Conservation (phyloP, 1,139 yeast species). For the Zygosaccharomyces sapae region DNA sequence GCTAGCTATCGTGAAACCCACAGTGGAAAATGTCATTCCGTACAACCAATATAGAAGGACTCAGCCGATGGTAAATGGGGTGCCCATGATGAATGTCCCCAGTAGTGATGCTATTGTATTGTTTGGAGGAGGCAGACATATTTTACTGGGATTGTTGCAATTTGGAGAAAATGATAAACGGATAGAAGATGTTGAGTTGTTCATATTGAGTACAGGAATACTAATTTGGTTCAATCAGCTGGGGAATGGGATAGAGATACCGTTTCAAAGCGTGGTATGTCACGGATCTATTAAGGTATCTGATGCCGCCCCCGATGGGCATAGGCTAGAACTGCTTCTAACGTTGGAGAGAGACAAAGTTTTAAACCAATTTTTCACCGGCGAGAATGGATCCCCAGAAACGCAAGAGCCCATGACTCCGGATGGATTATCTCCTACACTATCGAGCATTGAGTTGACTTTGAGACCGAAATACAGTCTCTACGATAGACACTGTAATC, state of each 20-base stretch:
- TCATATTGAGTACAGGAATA: conserved; percentile 37
- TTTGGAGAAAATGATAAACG: conserved; percentile 12
- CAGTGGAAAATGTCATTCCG: conserved; percentile 38
- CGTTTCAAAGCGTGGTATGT: conserved; percentile 35
- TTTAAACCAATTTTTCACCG: conserved; percentile 24
- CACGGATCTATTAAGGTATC: conserved; percentile 33
- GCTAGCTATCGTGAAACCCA: conserved; percentile 33
- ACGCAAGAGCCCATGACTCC: background rate
- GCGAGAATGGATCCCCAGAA: conserved; percentile 8
- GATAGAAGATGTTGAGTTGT: conserved; percentile 35
- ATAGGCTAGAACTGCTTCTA: conserved; percentile 26
- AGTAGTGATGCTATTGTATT: conserved; percentile 35
- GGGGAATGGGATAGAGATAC: conserved; percentile 38
- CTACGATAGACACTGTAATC: conserved; percentile 38
- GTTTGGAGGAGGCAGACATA: conserved; percentile 42
- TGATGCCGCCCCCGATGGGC: conserved; percentile 24
- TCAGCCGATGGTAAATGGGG: conserved; percentile 30
- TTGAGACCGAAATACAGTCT: conserved; percentile 37
- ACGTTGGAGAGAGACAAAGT: conserved; percentile 31
- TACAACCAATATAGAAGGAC: conserved; percentile 30
- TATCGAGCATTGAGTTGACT: conserved; percentile 33
- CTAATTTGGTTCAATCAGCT: conserved; percentile 38
- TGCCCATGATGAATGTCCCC: conserved; percentile 15
- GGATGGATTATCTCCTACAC: conserved; percentile 10
- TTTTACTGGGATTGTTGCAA: conserved; percentile 24